Conservation (phyloP, 352 stramenopile genomes). For the Globisporangium middletonii region DNA sequence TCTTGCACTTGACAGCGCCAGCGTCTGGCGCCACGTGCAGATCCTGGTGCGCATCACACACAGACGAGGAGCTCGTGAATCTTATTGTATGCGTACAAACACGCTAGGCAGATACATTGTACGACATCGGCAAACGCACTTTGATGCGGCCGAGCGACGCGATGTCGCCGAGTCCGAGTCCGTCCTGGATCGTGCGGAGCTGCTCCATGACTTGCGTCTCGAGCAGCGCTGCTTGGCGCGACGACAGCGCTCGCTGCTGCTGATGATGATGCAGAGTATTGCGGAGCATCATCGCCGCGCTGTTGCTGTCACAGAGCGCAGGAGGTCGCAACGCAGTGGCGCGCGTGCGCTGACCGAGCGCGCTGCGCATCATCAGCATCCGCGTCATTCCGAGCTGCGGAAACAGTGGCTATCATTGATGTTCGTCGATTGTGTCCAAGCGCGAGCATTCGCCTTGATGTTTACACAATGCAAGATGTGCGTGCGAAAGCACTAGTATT, state of each 20-base stretch:
- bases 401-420: too few species aligned
- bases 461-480: too few species aligned
- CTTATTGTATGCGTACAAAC: not conserved
- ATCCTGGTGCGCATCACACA: conserved; percentile 25
- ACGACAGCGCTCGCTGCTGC: conserved; percentile 41
- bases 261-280: not conserved
- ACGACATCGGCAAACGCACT: conserved; percentile 17
- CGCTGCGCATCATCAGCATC: conserved; percentile 10
- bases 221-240: conserved; percentile 54
- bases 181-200: conserved; percentile 61
- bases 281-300: not conserved
- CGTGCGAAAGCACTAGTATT: too few species aligned
- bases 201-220: conserved; percentile 76
- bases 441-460: too few species aligned
- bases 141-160: conserved; percentile 76
- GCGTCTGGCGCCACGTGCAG: conserved; percentile 35
- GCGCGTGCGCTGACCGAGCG: conserved; percentile 17
- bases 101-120: too few species aligned
- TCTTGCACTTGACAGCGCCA: conserved; percentile 60
- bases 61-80: too few species aligned
- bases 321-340: not conserved
- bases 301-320: not conserved
- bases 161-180: conserved; percentile 68
- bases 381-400: not conserved
- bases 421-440: too few species aligned